Evolutionary conservation across 768 basidiomycete genomes (phyloP).

Genomic region (Suillus clintonianus): DNA sequence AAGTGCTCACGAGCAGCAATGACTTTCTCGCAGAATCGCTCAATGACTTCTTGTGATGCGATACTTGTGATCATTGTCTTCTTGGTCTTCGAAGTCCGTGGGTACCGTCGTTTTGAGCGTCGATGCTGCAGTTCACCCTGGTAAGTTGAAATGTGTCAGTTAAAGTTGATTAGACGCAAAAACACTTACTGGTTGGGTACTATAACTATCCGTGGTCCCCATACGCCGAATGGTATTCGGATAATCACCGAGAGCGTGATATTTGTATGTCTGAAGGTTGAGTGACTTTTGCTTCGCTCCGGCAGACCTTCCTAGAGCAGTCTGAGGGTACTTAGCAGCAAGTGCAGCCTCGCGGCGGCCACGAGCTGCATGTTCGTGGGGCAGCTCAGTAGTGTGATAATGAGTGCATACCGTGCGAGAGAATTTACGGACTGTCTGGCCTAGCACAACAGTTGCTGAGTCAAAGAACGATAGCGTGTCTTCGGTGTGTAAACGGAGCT

Average conservation of each 20-base stretch:
- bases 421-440: slow-evolving; percentile 25
- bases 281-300: slow-evolving; percentile 1
- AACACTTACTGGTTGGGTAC: slow-evolving; percentile 28
- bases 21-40: slow-evolving; percentile 19
- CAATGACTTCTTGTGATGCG: slow-evolving; percentile 17
- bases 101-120: slow-evolving; percentile 37
- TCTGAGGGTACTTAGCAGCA: slow-evolving; percentile 19
- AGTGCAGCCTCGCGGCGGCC: slow-evolving; percentile 11
- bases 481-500: slow-evolving; percentile 20
- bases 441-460: slow-evolving; percentile 19
- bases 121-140: slow-evolving; percentile 42
- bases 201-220: slow-evolving; percentile 38
- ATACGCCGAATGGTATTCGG: slow-evolving; percentile 10
- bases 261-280: slow-evolving; percentile 13
- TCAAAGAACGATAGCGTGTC: slow-evolving; percentile 21
- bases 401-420: slow-evolving; percentile 13
- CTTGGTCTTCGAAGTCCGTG: slow-evolving; percentile 34
- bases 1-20: neutral
- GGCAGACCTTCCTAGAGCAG: slow-evolving; percentile 21
- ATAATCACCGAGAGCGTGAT: slow-evolving; percentile 14
- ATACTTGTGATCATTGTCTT: slow-evolving; percentile 26
- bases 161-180: slow-evolving; percentile 2
- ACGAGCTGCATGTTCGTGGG: slow-evolving; percentile 26
- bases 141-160: neutral
- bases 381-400: slow-evolving; percentile 31